Base-by-base conservation (phyloP, 768 basidiomycete genomes). In the Calocera cornea region DNA sequence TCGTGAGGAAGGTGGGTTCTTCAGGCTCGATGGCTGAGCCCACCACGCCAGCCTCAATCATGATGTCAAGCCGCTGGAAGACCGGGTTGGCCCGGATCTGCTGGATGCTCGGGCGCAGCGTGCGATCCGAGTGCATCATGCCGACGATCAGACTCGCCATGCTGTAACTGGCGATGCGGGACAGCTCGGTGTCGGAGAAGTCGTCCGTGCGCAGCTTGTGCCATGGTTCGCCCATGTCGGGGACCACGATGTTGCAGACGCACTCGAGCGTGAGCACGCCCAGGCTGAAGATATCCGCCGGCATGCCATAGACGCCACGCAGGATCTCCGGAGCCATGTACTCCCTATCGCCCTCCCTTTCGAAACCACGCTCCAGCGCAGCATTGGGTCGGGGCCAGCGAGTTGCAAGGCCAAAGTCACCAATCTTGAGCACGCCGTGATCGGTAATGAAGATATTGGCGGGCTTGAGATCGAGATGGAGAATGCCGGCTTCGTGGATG, bases 371-470 rank as follows among this genome's bases (percentile, higher is more conserved):
- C 67, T 75, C 72, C 29, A 74, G 68, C 19, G 77, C 72, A 27
- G 80, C 73, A 19, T 74, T 74, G 0, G 80, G 78, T 41, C 93
- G 80, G 0, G 93, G 92, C 89, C 92, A 95, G 65, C 92, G 72
- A 5, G 92, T 91, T n/a, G 95, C 95, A 87, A 99, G 93, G 10
- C 97, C 97, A 79, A 98, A 97, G 76, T 99, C 97, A 8, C 95
- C 95, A 75, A 99, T 93, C 79, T 92, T 93, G 79, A 99, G 88
- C 50, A 88, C 84, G 1, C 97, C 97, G 47, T 87, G 83, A 8
- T 81, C 81, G 11, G 91, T 93, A 72, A 99, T 82, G 74, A 99
- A 93, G 64, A 99, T 87, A 75, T 99, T 99, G 47, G 92, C 92
- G 14, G 97, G 97, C 79, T 99, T 99, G 70, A 99, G 78, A 78